Evolutionary conservation across 2,329 filamentous ascomycete genomes (phyloP).

Genomic region (Aspergillus pseudotamarii): DNA sequence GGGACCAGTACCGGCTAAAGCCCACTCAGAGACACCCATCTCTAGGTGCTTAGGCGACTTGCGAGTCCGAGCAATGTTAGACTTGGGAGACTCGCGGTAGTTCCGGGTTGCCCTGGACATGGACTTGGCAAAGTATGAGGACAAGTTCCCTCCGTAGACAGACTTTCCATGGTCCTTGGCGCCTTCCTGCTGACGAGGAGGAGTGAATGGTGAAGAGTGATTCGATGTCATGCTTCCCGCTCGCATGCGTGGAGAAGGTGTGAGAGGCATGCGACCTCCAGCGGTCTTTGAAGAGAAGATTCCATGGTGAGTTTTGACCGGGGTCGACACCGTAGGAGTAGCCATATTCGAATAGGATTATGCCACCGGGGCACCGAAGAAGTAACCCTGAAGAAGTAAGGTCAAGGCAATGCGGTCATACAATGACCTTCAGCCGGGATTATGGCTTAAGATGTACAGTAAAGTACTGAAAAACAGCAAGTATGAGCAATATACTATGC

Average conservation of each 20-base stretch:
- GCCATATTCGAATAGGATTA: constrained; percentile 66
- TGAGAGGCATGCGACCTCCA: constrained; percentile 91
- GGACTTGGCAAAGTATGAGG: constrained; percentile 75
- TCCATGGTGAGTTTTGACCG: constrained; percentile 90
- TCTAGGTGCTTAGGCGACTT: constrained; percentile 85
- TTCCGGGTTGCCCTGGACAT: constrained; percentile 48
- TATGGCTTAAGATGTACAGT: constrained; percentile 18
- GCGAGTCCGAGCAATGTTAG: constrained; percentile 73
- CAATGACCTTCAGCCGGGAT: constrained; percentile 15
- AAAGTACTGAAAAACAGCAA: constrained; percentile 29
- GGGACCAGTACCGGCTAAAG: constrained; percentile 79
- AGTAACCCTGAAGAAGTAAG: not conserved
- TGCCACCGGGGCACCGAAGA: not conserved
- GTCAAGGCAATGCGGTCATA: constrained; percentile 3
- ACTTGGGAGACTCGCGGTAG: constrained; percentile 89
- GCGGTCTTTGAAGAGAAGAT: constrained; percentile 91
- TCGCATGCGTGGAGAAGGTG: constrained; percentile 78
- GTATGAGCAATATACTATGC: constrained; percentile 34
- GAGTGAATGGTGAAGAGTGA: constrained; percentile 75
- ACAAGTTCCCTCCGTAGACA: constrained; percentile 77
- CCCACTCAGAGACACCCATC: constrained; percentile 89
- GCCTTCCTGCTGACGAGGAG: constrained; percentile 61
- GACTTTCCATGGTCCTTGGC: constrained; percentile 65
- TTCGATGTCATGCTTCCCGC: constrained; percentile 54
- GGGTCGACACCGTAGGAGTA: constrained; percentile 79